A percentile compares a stretch with the other conserved stretches of the same genome.
Conservation (phyloP, 2,329 filamentous ascomycete species). For the Elsinoe necatrix region DNA sequence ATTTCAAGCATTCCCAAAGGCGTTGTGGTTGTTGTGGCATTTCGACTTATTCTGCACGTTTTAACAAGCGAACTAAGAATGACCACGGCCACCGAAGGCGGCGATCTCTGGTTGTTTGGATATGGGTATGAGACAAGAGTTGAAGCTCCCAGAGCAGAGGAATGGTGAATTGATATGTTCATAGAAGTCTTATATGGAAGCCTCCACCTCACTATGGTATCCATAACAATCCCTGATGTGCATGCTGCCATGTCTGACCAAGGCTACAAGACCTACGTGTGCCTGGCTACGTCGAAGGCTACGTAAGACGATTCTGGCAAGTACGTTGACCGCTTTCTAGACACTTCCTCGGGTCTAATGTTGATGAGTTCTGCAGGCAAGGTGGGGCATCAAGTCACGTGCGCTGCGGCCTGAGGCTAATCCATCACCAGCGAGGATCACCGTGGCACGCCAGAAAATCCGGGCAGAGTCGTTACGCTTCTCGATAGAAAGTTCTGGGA, state of each 20-base stretch:
- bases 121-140: conserved; percentile 61
- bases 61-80: neutral
- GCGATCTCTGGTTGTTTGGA: conserved; percentile 87
- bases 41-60: neutral
- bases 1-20: neutral
- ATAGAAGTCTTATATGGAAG: conserved; percentile 93
- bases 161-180: conserved; percentile 16
- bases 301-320: conserved; percentile 97
- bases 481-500: conserved; percentile 81
- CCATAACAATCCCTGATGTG: conserved; percentile 15
- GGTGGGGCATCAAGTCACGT: conserved; percentile 20
- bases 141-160: neutral
- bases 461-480: conserved; percentile 86
- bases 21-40: neutral
- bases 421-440: conserved; percentile 67
- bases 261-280: conserved; percentile 62
- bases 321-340: conserved; percentile 43
- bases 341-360: neutral
- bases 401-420: neutral
- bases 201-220: conserved; percentile 91
- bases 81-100: conserved; percentile 13
- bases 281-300: conserved; percentile 84
- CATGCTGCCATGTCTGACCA: conserved; percentile 10
- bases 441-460: conserved; percentile 76
- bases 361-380: conserved; percentile 21